Base-by-base conservation (phyloP, 2,329 filamentous ascomycete species). In the Amauroascus verrucosus region DNA sequence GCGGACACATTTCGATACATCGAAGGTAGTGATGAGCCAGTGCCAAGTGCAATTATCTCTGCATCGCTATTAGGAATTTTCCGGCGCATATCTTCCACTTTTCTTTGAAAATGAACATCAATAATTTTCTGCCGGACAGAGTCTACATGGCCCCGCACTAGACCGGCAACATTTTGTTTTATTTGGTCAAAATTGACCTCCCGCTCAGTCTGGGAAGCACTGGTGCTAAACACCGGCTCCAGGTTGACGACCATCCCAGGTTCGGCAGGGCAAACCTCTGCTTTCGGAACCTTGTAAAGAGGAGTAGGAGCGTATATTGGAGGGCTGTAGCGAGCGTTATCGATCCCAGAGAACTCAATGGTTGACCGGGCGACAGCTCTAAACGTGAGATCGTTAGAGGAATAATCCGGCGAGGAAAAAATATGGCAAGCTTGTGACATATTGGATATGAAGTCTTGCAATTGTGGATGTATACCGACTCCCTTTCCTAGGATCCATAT, bases 1-100 rank as follows among this genome's bases (percentile, higher is more conserved):
- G 84, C 83, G 9, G 91, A 95, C 18, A 98, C 93, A 66, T 97
- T 98, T 62, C 93, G 86, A 68, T 96, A 93, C 66, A 94, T 94
- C 32, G 88, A 95, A 1, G 93, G 93, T 14, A 86, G 67, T 0
- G 91, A 86, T 2, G 91, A 97, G 7, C 93, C 93, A 2, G 93
- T 98, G 5, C 93, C 93, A 0, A 98, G 78, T 1, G 89, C 82
- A 37, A 90, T 84, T 47, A 98, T 81, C 67, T 96, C 89, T 0
- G 84, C 81, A 61, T 96, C 84, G 32, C 80, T 77, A 59, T 81
- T 80, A 1, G 86, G 85, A 1, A 95, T 79, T 56, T 83, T 79
- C n/a, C 77, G 70, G 58, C 83, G 80, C 11, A 75, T 67, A 40
- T 75, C 67, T 62, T 72, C 50, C 59, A 69, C 18, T 59, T 60